Percentiles rank a stretch among this genome's conserved stretches.
Conservation (phyloP, 2,329 filamentous ascomycete species). For the Penicillium frequentans region DNA sequence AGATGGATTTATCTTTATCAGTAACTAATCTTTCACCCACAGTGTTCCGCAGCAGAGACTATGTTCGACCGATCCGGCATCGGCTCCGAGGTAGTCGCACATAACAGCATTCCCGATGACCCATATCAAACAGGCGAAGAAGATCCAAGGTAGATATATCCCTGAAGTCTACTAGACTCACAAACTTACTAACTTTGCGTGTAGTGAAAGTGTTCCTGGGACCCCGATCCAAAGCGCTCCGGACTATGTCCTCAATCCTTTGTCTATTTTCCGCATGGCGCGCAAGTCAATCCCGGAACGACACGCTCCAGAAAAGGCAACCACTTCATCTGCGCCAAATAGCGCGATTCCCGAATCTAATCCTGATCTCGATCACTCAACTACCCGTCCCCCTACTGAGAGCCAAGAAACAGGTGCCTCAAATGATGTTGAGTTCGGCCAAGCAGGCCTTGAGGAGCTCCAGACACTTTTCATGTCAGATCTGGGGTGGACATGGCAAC, state of each 20-base stretch:
- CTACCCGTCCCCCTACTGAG: neutral
- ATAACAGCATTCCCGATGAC: slow-evolving; percentile 21
- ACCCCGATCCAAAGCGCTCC: slow-evolving; percentile 21
- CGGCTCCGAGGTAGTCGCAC: slow-evolving; percentile 17
- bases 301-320: slow-evolving; percentile 23
- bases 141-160: slow-evolving; percentile 6
- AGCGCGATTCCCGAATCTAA: slow-evolving; percentile 9
- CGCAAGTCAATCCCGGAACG: slow-evolving; percentile 25
- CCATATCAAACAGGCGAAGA: slow-evolving; percentile 19
- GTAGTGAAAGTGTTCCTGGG: slow-evolving; percentile 11
- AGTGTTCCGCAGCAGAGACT: slow-evolving; percentile 20
- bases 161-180: neutral
- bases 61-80: slow-evolving; percentile 24
- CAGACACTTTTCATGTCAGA: slow-evolving; percentile 25
- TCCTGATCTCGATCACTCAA: neutral
- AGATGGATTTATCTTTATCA: neutral
- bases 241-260: slow-evolving; percentile 27
- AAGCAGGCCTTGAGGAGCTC: slow-evolving; percentile 19
- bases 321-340: slow-evolving; percentile 14
- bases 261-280: slow-evolving; percentile 28
- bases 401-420: neutral
- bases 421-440: neutral
- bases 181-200: neutral
- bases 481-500: slow-evolving; percentile 25
- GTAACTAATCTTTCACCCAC: neutral